Evolutionary conservation across 2,329 filamentous ascomycete genomes (phyloP), one percentile per base, ranked within the genome.

Genomic region (Penicillium sp.): DNA sequence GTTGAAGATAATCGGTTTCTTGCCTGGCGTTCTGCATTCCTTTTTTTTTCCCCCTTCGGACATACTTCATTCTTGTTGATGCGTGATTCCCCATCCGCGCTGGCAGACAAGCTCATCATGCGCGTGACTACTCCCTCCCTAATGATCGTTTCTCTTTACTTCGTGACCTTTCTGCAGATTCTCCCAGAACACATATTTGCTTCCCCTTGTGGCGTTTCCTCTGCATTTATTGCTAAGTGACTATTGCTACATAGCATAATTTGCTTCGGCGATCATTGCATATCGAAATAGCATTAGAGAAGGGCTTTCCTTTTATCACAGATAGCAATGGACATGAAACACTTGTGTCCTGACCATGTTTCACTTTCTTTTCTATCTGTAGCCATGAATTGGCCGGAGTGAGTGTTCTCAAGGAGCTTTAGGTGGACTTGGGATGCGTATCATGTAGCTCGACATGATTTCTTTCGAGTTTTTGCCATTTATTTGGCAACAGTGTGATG

Each of bases 151-250:
- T 60, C 56, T 54, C 51, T 38, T 38, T 53, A 53, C 53, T 60
- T 51, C 44, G 35, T 48, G 29, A 44, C 51, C 41, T 42, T 43
- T 26, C 38, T 54, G 44, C 26, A 48, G 18, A 47, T 57, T 57
- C 19, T 41, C 19, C 35, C 32, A 10, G 13, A 27, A 45, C 55
- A 55, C 53, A 58, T 60, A 52, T 47, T 36, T 36, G 43, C 50
- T 50, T 54, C 55, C 44, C 30, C 36, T 27, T 23, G 43, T 23
- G 5, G 5, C 23, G 38, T 51, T 48, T 34, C 50, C 29, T 13
- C 14, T 57, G 58, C 57, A 58, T 59, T 53, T 62, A 61, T 67
- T 58, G 51, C 59, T 60, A 56, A 54, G 60, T 62, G 57, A 58
- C 61, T 62, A 58, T 63, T 56, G 47, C 47, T 50, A 50, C 36